Conservation (phyloP, 2,329 filamentous ascomycete species). For the Exophiala aquamarina region DNA sequence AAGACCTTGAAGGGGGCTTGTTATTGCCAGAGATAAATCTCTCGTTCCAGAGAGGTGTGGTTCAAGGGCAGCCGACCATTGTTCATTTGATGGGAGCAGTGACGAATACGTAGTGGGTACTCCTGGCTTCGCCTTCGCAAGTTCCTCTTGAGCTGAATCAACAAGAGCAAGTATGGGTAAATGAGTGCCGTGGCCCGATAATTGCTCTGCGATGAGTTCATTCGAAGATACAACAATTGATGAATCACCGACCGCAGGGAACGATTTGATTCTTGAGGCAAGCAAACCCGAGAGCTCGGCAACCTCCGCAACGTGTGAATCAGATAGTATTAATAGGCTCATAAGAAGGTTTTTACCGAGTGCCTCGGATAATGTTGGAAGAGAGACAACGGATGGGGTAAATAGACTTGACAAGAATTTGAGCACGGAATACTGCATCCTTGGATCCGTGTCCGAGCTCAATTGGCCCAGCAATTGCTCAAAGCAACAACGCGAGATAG, state of each 20-base stretch:
- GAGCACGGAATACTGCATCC: slow-evolving; percentile 12
- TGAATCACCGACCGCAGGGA: slow-evolving; percentile 4
- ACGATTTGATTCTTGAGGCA: slow-evolving; percentile 14
- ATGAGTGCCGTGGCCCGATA: slow-evolving; percentile 20
- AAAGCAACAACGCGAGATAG: slow-evolving; percentile 32
- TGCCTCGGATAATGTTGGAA: slow-evolving; percentile 1
- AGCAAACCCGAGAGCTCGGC: slow-evolving; percentile 18
- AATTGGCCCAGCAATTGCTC: slow-evolving; percentile 20
- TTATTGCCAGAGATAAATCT: slow-evolving; percentile 69
- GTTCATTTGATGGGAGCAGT: slow-evolving; percentile 58
- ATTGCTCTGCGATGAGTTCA: slow-evolving; percentile 24
- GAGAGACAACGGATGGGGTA: neutral
- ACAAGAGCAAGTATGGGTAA: slow-evolving; percentile 40
- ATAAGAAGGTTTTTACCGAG: slow-evolving; percentile 11
- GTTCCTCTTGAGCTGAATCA: slow-evolving; percentile 51
- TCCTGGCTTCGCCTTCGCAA: slow-evolving; percentile 34
- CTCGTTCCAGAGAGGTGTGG: slow-evolving; percentile 49
- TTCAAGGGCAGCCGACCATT: slow-evolving; percentile 66
- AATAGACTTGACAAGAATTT: slow-evolving; percentile 9
- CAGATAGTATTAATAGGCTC: slow-evolving; percentile 23
- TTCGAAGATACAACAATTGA: slow-evolving; percentile 11
- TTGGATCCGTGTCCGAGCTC: slow-evolving; percentile 18
- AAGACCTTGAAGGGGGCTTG: slow-evolving; percentile 69
- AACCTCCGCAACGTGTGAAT: slow-evolving; percentile 14
- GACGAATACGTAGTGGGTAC: neutral